Conservation (phyloP, 1,284 basidiomycete species). For the Malassezia cuniculi region DNA sequence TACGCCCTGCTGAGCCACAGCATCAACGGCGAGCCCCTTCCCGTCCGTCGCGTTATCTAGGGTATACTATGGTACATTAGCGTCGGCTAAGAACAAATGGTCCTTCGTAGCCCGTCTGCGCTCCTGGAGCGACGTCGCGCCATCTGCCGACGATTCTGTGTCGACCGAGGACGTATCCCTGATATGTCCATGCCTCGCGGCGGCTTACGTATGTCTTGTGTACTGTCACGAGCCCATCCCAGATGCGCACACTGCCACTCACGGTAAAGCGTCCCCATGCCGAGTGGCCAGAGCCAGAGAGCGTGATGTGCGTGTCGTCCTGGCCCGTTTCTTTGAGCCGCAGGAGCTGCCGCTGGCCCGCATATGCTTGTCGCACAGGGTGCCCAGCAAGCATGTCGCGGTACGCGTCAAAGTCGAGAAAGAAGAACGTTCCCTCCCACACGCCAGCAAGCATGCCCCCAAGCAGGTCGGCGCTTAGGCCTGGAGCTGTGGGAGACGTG, state of each 20-base stretch:
- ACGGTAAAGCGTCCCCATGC: slow-evolving; percentile 4
- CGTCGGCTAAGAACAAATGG: slow-evolving; percentile 1
- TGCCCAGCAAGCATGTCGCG: slow-evolving; percentile 1
- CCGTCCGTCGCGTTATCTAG: background rate
- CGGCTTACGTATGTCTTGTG: slow-evolving; percentile 1
- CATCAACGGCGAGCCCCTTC: no score
- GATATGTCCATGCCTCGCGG: slow-evolving; percentile 1
- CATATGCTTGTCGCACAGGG: slow-evolving; percentile 3
- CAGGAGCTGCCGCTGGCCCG: slow-evolving; percentile 4
- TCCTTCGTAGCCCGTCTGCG: slow-evolving; percentile 3
- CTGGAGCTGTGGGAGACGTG: background rate
- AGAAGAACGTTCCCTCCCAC: slow-evolving; percentile 5
- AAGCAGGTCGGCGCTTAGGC: slow-evolving; percentile 1
- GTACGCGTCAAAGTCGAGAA: slow-evolving; percentile 3
- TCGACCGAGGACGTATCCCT: background rate
- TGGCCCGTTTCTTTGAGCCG: background rate
- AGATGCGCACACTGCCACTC: slow-evolving; percentile 2
- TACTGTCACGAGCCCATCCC: slow-evolving; percentile 4
- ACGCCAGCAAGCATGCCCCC: background rate
- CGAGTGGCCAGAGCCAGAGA: slow-evolving; percentile 5
- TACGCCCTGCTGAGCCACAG: no score
- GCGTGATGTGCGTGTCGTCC: slow-evolving; percentile 1
- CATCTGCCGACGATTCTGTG: slow-evolving; percentile 2
- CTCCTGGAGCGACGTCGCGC: slow-evolving; percentile 3
- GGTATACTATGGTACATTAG: background rate